These are phyloP conservation scores for Trichoderma arundinaceum DNA, from an alignment of 2,329 filamentous ascomycete genomes.

Conservation along the genomic window DNA sequence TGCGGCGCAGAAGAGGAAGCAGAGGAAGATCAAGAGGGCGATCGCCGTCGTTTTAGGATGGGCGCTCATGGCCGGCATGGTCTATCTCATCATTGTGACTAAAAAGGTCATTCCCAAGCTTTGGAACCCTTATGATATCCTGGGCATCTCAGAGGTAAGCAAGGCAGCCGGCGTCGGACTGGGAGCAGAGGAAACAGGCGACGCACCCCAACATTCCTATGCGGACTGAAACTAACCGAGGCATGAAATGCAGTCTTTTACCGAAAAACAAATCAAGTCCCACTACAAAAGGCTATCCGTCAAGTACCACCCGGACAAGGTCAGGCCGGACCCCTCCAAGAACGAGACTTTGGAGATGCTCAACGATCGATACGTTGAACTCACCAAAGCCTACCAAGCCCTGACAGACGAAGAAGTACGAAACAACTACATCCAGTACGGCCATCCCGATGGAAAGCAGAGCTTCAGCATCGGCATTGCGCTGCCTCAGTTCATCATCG, in stretches of 20 bases:
- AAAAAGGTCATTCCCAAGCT: constrained; percentile 74
- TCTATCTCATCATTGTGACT: constrained; percentile 85
- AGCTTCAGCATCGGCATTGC: constrained; percentile 98
- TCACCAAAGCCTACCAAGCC: constrained; percentile 97
- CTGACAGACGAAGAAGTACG: constrained; percentile 96
- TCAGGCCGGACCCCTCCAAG: constrained; percentile 78
- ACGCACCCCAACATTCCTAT: neutral
- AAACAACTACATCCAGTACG: constrained; percentile 95
- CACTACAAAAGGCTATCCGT: constrained; percentile 87
- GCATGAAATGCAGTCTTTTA: constrained; percentile 63
- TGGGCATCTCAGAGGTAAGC: constrained; percentile 80
- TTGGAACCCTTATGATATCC: constrained; percentile 96
- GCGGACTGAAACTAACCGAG: constrained; percentile 24
- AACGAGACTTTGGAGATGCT: constrained; percentile 87
- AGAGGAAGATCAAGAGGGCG: constrained; percentile 85
- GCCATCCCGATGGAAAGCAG: constrained; percentile 97
- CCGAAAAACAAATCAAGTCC: constrained; percentile 89
- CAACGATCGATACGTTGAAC: constrained; percentile 88
- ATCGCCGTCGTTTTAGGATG: constrained; percentile 79
- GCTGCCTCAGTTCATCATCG: constrained; percentile 88
- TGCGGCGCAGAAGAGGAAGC: constrained; percentile 85
- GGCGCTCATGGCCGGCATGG: constrained; percentile 84
- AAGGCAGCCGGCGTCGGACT: neutral
- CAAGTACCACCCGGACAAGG: constrained; percentile 92
- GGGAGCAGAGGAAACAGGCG: neutral